Evolutionary conservation across 192 early-diverging fungal species (phyloP), one percentile per base, ranked within the genome.

Genomic region (Coemansia umbellata): DNA sequence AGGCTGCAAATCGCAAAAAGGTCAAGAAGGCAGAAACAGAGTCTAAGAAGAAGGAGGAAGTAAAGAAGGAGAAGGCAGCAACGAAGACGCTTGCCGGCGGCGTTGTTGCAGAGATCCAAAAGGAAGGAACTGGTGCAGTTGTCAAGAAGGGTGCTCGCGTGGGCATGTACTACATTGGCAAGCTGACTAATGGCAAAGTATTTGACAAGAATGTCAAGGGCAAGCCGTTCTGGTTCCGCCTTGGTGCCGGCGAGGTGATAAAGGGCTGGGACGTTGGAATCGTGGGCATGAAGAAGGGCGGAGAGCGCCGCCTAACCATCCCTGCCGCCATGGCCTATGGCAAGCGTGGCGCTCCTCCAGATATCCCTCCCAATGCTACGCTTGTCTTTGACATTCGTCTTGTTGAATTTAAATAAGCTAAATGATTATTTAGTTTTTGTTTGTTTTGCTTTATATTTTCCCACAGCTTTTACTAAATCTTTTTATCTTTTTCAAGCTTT

Each of bases 161-260:
- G 28, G 81, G 82, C 47, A 89, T 96, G 77, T 88, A 93, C 69
- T 98, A 98, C 82, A 91, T 98, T 66, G 95, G 95, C 53, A 88
- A 85, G 66, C 80, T 98, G 40, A 67, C 67, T 30, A 93, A 81
- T 79, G 95, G 95, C 62, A 97, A 91, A 73, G 90, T 94, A 19
- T 98, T 98, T 80, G 95, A 98, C 85, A 81, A 86, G 78, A 95
- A 95, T 83, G 90, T 84, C 37, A 84, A 82, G 57, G 94, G 94
- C 47, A 82, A 86, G 56, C 91, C 92, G 0, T 94, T 98, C 79
- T 83, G 66, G 66, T 95, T 97, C 82, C 81, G 81, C 42, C 79
- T 98, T 31, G 93, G 92, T 22, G 74, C 74, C 18, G 85, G 88
- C 58, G 91, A 97, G 72, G 95, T 98, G 50, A 98, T 98, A 75